phyloP scores from a whole-genome alignment of 805 yeast genomes.

The Nakazawaea peltata region DNA sequence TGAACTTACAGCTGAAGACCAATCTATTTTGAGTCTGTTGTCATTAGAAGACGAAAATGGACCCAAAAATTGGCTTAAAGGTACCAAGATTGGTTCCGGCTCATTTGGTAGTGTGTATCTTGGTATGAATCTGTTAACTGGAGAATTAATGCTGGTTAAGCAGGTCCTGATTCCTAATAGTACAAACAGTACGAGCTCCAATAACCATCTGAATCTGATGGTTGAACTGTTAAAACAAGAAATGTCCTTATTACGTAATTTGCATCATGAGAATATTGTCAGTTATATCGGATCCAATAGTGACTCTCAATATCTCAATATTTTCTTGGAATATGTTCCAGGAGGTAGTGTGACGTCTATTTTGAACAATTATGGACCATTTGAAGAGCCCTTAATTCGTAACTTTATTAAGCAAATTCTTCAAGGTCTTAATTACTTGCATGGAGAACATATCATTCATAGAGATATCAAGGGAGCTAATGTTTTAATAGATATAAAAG shows the following conservation, averaged over 20 bases:
- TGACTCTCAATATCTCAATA: conserved; percentile 64
- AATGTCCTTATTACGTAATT: conserved; percentile 64
- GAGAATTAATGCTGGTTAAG: conserved; percentile 95
- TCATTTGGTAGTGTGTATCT: conserved; percentile 90
- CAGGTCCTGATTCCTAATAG: conserved; percentile 65
- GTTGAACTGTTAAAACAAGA: conserved; percentile 79
- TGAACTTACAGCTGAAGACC: conserved; percentile 23
- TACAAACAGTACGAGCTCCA: conserved; percentile 21
- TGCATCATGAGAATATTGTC: conserved; percentile 89
- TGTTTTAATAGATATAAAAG: conserved; percentile 48
- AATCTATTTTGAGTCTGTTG: conserved; percentile 25
- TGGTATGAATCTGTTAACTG: conserved; percentile 87
- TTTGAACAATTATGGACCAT: conserved; percentile 52
- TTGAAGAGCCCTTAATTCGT: conserved; percentile 50
- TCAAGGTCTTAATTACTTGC: conserved; percentile 48
- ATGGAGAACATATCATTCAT: conserved; percentile 50
- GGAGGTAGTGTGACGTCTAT: conserved; percentile 44
- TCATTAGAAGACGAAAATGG: conserved; percentile 37
- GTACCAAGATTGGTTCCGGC: conserved; percentile 91
- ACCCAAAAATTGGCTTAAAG: conserved; percentile 85
- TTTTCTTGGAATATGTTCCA: conserved; percentile 51
- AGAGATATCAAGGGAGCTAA: conserved; percentile 63
- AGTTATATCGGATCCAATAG: conserved; percentile 84
- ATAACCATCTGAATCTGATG: conserved; percentile 33
- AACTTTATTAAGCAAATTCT: conserved; percentile 48